Conservation (phyloP, 148 eudicot species). For the Rhododendron molle region DNA sequence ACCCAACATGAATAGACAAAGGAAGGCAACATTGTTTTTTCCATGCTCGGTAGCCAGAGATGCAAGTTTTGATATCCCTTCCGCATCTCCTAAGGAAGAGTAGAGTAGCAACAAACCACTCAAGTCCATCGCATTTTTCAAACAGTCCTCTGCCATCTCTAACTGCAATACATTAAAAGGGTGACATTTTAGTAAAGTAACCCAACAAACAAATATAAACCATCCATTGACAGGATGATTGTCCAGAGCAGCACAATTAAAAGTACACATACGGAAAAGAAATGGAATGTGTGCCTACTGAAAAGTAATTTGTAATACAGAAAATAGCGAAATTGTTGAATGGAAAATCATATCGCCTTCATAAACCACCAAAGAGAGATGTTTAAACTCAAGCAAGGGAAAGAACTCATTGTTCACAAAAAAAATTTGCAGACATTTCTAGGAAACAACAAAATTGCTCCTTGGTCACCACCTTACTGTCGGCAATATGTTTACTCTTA, state of each 20-base stretch:
- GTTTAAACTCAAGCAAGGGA: neutral
- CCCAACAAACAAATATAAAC: neutral
- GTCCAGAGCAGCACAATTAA: neutral
- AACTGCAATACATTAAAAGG: conserved; percentile 47
- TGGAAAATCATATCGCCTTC: neutral
- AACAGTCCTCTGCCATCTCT: conserved; percentile 91
- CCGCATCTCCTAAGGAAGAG: conserved; percentile 94
- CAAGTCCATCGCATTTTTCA: conserved; percentile 84
- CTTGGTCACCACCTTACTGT: neutral
- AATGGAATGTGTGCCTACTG: neutral
- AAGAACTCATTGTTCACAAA: neutral
- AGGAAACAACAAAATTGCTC: neutral
- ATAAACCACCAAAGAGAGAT: neutral
- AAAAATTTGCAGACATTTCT: neutral
- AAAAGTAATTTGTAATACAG: neutral
- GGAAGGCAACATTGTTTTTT: conserved; percentile 90
- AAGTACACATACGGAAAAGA: neutral
- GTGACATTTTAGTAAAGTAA: neutral
- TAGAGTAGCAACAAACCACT: conserved; percentile 94
- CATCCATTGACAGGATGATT: neutral
- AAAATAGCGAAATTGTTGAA: neutral
- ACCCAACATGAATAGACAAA: conserved; percentile 83
- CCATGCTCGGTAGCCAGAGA: conserved; percentile 77
- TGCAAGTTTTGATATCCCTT: conserved; percentile 77
- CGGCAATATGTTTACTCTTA: neutral